phyloP scores from a whole-genome alignment of 2,329 filamentous ascomycete genomes.

The Epichloe hybrida region DNA sequence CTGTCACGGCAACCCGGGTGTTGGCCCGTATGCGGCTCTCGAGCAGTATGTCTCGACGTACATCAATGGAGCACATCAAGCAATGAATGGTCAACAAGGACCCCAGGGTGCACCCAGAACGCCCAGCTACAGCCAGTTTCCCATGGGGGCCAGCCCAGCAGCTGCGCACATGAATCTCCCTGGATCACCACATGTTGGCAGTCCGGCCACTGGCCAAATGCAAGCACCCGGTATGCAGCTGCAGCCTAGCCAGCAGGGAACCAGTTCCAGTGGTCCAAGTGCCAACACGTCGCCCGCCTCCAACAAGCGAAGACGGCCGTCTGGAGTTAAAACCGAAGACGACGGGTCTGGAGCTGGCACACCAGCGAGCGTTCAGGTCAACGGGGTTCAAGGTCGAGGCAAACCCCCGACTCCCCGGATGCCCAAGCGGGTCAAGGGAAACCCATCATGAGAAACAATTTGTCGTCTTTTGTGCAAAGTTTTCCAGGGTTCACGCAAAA shows the following conservation, averaged over 20 bases:
- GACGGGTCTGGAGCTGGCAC: constrained; percentile 37
- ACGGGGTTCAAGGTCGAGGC: constrained; percentile 34
- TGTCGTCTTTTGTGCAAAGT: background rate
- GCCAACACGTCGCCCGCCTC: constrained; percentile 52
- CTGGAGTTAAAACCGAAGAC: constrained; percentile 44
- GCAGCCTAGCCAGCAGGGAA: constrained; percentile 55
- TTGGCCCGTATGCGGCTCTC: constrained; percentile 44
- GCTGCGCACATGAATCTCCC: constrained; percentile 46
- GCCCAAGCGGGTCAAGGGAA: constrained; percentile 40
- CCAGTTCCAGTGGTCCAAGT: constrained; percentile 50
- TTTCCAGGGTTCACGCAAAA: background rate
- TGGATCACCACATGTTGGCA: constrained; percentile 46
- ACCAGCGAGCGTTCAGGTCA: constrained; percentile 33
- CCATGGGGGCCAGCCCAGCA: constrained; percentile 46
- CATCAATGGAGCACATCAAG: constrained; percentile 26
- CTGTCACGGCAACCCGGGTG: constrained; percentile 38
- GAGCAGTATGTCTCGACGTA: constrained; percentile 42
- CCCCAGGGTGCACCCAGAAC: constrained; percentile 34
- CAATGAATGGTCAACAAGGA: constrained; percentile 36
- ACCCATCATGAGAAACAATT: constrained; percentile 18
- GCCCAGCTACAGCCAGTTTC: constrained; percentile 43
- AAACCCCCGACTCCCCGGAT: constrained; percentile 46
- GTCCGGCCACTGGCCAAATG: constrained; percentile 48
- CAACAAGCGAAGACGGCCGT: constrained; percentile 45
- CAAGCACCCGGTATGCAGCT: constrained; percentile 53